phyloP scores from a whole-genome alignment of 208 protist genomes.

The Angomonas desouzai region DNA sequence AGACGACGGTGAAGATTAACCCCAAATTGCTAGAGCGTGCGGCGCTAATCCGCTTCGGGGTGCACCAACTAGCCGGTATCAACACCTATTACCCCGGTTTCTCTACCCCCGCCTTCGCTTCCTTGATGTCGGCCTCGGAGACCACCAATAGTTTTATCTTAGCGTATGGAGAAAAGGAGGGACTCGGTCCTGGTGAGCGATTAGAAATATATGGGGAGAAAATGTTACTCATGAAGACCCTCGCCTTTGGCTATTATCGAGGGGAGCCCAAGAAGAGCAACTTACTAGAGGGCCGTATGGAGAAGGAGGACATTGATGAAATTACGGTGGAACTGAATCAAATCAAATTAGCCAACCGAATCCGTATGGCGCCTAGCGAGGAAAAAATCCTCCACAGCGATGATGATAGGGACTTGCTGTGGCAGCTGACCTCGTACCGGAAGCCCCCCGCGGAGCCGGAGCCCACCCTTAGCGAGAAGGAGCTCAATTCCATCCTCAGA shows the following conservation, averaged over 20 bases:
- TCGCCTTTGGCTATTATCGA: slow-evolving; percentile 41
- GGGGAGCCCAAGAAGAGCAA: slow-evolving; percentile 20
- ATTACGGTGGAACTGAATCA: slow-evolving; percentile 19
- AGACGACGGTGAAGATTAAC: slow-evolving; percentile 12
- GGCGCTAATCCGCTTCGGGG: slow-evolving; percentile 30
- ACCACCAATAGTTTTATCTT: slow-evolving; percentile 68
- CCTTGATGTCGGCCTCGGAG: slow-evolving; percentile 33
- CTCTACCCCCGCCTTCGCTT: slow-evolving; percentile 26
- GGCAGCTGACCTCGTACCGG: neutral
- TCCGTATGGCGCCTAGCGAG: neutral
- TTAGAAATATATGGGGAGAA: slow-evolving; percentile 58
- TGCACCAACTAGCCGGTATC: slow-evolving; percentile 27
- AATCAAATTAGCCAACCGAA: neutral
- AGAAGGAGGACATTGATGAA: slow-evolving; percentile 6
- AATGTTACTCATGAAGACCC: slow-evolving; percentile 42
- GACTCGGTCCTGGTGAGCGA: slow-evolving; percentile 52
- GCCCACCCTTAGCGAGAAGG: slow-evolving; percentile 10
- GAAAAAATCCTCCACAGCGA: neutral
- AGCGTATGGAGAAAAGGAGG: slow-evolving; percentile 60
- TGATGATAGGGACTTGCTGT: neutral
- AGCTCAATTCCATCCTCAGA: slow-evolving; percentile 24
- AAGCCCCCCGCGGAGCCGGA: neutral
- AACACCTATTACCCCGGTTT: slow-evolving; percentile 35
- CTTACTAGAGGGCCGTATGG: slow-evolving; percentile 13
- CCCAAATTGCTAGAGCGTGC: slow-evolving; percentile 32